Evolutionary conservation across 768 basidiomycete species (phyloP).

Genomic region (Lepiota subincarnata): DNA sequence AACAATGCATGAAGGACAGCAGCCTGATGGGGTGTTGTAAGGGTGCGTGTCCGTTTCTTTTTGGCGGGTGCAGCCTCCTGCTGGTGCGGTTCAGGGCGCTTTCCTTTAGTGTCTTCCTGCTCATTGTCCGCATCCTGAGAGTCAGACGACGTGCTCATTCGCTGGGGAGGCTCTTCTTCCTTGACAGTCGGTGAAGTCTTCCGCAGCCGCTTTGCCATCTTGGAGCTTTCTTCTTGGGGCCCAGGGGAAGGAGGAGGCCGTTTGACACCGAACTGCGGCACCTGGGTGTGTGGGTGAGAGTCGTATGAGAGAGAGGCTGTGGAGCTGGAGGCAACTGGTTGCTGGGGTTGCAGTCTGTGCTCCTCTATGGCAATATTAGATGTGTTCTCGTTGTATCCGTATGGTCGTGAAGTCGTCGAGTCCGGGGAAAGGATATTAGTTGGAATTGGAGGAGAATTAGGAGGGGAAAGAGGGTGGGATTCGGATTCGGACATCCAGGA

Average conservation of each 20-base stretch:
- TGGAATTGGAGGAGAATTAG: conserved; percentile 29
- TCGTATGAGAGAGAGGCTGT: conserved; percentile 22
- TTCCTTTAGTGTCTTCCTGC: conserved; percentile 41
- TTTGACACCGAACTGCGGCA: conserved; percentile 5
- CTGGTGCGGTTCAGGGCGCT: conserved; percentile 34
- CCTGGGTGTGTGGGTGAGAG: conserved; percentile 19
- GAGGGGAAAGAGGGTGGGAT: conserved; percentile 41
- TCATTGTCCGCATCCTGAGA: conserved; percentile 62
- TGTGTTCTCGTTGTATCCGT: conserved; percentile 33
- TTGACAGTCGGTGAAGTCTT: conserved; percentile 25
- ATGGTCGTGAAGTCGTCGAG: conserved; percentile 41
- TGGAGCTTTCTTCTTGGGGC: conserved; percentile 26
- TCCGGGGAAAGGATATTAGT: conserved; percentile 32
- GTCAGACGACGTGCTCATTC: conserved; percentile 41
- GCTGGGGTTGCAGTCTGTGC: not conserved
- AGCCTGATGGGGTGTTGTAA: conserved; percentile 86
- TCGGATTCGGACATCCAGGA: conserved; percentile 47
- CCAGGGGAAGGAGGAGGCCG: conserved; percentile 22
- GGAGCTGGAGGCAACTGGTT: conserved; percentile 15
- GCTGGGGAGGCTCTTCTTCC: conserved; percentile 3
- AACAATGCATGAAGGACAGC: conserved; percentile 83
- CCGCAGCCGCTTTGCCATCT: conserved; percentile 42
- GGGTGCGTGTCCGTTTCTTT: conserved; percentile 78
- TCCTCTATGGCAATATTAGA: conserved; percentile 18
- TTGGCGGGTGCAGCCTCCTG: conserved; percentile 48